Conservation (phyloP, 805 yeast species). For the Metschnikowia kunwiensis region DNA sequence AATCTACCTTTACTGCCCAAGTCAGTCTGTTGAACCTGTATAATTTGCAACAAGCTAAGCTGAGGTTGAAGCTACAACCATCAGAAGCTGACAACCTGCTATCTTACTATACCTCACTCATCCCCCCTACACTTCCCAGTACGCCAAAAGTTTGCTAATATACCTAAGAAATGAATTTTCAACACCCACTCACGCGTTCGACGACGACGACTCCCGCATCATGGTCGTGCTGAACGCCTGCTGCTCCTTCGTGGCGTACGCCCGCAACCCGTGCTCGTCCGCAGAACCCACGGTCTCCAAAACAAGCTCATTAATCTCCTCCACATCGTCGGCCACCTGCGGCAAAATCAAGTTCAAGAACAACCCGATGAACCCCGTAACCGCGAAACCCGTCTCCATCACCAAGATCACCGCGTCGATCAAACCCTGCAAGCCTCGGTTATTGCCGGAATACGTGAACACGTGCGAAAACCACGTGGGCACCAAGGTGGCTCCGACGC, state of each 20-base stretch:
- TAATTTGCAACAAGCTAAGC: no score
- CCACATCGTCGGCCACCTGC: constrained; percentile 18
- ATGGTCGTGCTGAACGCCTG: constrained; percentile 9
- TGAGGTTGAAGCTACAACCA: no score
- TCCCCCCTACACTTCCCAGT: no score
- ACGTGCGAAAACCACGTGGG: constrained; percentile 18
- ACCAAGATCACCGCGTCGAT: constrained; percentile 19
- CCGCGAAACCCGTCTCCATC: constrained; percentile 20
- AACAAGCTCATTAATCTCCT: constrained; percentile 20
- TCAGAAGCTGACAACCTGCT: no score
- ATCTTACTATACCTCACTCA: no score
- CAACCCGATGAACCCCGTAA: constrained; percentile 19
- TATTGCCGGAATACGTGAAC: constrained; percentile 17
- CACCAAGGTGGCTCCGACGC: constrained; percentile 18
- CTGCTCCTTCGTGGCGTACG: constrained; percentile 17
- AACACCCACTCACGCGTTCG: constrained; percentile 8
- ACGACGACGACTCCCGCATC: constrained; percentile 11
- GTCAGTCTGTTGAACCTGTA: no score
- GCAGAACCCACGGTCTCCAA: constrained; percentile 21
- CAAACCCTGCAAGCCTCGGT: constrained; percentile 16
- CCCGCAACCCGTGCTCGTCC: constrained; percentile 16
- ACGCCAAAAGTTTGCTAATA: no score
- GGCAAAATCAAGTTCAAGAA: constrained; percentile 20
- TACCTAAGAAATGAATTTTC: no score
- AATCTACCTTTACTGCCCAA: no score